These are phyloP conservation scores for Scheffersomyces lignosus DNA, from an alignment of 805 yeast genomes.

Conservation along the genomic window DNA sequence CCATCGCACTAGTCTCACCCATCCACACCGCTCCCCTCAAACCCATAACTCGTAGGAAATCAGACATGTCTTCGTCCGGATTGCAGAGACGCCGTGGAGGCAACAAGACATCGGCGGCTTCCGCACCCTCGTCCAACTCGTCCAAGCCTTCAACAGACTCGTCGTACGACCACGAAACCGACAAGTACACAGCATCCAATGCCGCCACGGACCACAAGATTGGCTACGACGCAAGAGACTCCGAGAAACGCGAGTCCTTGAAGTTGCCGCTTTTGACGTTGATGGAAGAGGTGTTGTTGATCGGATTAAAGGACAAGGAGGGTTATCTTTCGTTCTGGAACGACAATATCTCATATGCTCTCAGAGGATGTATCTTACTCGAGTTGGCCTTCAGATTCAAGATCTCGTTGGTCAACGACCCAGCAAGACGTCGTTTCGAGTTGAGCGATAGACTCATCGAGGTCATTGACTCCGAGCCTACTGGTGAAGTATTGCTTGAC, in stretches of 20 bases:
- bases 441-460: slow-evolving; percentile 84
- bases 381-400: slow-evolving; percentile 91
- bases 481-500: slow-evolving; percentile 94
- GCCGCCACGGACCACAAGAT: slow-evolving; percentile 53
- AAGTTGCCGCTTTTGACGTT: slow-evolving; percentile 75
- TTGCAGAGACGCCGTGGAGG: slow-evolving; percentile 78
- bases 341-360: slow-evolving; percentile 93
- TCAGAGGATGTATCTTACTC: slow-evolving; percentile 89
- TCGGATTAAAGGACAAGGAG: slow-evolving; percentile 94
- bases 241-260: slow-evolving; percentile 38
- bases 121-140: slow-evolving; percentile 16
- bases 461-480: slow-evolving; percentile 79
- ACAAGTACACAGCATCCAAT: slow-evolving; percentile 16
- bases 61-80: slow-evolving; percentile 49
- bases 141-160: slow-evolving; percentile 16
- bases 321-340: slow-evolving; percentile 98
- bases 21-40: no score
- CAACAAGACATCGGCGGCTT: slow-evolving; percentile 23
- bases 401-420: slow-evolving; percentile 86
- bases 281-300: slow-evolving; percentile 93
- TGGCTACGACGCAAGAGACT: slow-evolving; percentile 79
- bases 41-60: no score
- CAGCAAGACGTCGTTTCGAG: slow-evolving; percentile 86
- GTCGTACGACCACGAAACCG: background rate
- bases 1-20: no score